Evolutionary conservation across 2,329 filamentous ascomycete genomes (phyloP).

Genomic region (Aplosporella prunicola): DNA sequence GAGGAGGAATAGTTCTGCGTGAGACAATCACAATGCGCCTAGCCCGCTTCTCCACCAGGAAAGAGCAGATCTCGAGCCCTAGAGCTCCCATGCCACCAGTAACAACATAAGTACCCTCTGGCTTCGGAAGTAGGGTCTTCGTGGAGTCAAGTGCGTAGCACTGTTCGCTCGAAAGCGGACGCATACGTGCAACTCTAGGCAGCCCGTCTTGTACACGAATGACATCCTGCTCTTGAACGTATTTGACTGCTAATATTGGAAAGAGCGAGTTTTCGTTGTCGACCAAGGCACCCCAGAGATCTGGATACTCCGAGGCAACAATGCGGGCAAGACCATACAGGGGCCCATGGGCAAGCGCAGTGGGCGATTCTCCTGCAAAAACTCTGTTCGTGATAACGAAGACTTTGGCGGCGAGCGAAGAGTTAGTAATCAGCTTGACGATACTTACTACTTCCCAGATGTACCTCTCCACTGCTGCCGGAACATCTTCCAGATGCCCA

Average conservation of each 20-base stretch:
- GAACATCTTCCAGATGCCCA: constrained; percentile 7
- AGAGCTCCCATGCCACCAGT: constrained; percentile 35
- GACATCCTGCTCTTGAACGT: constrained; percentile 29
- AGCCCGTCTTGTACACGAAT: constrained; percentile 33
- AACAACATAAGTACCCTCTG: constrained; percentile 36
- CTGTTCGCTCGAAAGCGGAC: constrained; percentile 17
- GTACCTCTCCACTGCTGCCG: constrained; percentile 15
- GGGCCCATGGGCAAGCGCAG: constrained; percentile 27
- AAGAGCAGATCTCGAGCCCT: constrained; percentile 30
- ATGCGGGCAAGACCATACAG: constrained; percentile 31
- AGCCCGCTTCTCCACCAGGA: constrained; percentile 32
- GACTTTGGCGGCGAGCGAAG: constrained; percentile 15
- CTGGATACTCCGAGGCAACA: constrained; percentile 30
- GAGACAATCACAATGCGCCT: constrained; percentile 34
- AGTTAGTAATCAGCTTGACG: constrained; percentile 14
- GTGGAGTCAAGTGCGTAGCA: constrained; percentile 6
- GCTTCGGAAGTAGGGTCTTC: constrained; percentile 15
- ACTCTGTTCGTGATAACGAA: constrained; percentile 24
- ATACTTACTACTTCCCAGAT: constrained; percentile 17
- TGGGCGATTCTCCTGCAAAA: constrained; percentile 17
- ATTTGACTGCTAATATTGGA: constrained; percentile 29
- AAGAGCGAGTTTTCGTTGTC: constrained; percentile 26
- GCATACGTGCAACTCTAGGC: constrained; percentile 24
- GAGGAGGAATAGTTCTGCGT: constrained; percentile 28
- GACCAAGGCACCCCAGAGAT: constrained; percentile 31